phyloP scores from a whole-genome alignment of 768 basidiomycete species.

The Lactifluus echinatus region DNA sequence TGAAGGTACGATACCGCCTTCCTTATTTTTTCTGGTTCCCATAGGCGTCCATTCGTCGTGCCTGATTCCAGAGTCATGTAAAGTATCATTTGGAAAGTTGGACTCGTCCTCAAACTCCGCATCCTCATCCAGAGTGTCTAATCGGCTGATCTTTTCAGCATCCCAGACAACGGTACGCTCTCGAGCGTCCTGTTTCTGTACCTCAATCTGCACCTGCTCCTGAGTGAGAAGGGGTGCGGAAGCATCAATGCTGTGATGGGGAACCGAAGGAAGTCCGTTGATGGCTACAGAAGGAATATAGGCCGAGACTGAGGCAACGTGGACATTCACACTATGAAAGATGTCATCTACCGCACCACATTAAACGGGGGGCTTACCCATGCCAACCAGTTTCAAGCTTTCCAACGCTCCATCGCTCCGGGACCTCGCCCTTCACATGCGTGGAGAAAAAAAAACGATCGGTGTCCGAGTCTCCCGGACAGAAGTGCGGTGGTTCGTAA shows the following conservation, averaged over 20 bases:
- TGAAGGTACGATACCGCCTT: slow-evolving; percentile 43
- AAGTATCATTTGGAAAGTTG: slow-evolving; percentile 30
- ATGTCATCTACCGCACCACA: background rate
- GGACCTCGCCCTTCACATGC: slow-evolving; percentile 59
- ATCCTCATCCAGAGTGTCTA: slow-evolving; percentile 37
- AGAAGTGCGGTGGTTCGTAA: slow-evolving; percentile 80
- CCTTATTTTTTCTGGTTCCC: slow-evolving; percentile 49
- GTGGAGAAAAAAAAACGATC: slow-evolving; percentile 80
- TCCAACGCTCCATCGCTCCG: slow-evolving; percentile 66
- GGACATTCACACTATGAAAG: slow-evolving; percentile 53
- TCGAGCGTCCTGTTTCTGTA: slow-evolving; percentile 54
- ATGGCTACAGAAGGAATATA: slow-evolving; percentile 56
- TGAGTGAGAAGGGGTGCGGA: slow-evolving; percentile 28
- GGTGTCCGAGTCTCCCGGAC: slow-evolving; percentile 57
- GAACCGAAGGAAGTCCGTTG: slow-evolving; percentile 42
- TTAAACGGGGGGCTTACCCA: slow-evolving; percentile 36
- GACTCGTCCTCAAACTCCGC: slow-evolving; percentile 54
- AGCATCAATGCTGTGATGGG: slow-evolving; percentile 32
- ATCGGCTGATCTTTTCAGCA: slow-evolving; percentile 32
- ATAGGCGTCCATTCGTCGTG: slow-evolving; percentile 34
- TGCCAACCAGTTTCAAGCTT: slow-evolving; percentile 65
- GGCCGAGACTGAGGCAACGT: slow-evolving; percentile 62
- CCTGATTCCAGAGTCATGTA: slow-evolving; percentile 3
- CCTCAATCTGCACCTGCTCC: slow-evolving; percentile 47
- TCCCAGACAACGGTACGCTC: slow-evolving; percentile 61